phyloP scores from a whole-genome alignment of 2,329 filamentous ascomycete species.

The Piedraia hortae region DNA sequence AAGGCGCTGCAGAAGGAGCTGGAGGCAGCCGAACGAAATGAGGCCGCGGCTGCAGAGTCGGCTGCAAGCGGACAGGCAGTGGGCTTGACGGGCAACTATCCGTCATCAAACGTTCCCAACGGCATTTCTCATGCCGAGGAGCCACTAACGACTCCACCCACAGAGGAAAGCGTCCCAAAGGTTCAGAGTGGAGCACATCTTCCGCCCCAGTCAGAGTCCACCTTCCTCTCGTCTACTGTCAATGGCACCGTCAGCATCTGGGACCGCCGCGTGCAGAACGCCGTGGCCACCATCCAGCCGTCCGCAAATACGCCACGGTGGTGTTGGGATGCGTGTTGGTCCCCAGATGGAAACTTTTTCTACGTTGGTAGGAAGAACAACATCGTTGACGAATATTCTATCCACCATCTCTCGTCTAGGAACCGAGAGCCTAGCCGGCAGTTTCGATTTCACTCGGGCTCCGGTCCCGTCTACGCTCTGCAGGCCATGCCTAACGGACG shows the following conservation, averaged over 20 bases:
- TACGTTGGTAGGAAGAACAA: constrained; percentile 78
- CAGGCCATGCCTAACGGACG: constrained; percentile 76
- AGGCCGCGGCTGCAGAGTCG: constrained; percentile 16
- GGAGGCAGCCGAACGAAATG: constrained; percentile 14
- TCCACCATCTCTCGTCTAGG: constrained; percentile 36
- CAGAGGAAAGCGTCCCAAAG: constrained; percentile 10
- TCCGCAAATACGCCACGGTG: constrained; percentile 59
- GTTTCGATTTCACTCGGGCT: constrained; percentile 71
- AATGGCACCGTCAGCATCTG: constrained; percentile 79
- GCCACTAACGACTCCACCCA: constrained; percentile 11
- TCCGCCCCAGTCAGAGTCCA: constrained; percentile 35
- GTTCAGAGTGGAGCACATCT: constrained; percentile 10
- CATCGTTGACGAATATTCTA: constrained; percentile 77
- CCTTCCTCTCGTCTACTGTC: constrained; percentile 68
- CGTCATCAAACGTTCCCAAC: constrained; percentile 11
- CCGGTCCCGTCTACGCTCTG: constrained; percentile 68
- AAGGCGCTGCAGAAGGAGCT: constrained; percentile 35
- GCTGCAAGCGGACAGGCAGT: constrained; percentile 16
- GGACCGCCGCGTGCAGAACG: constrained; percentile 53
- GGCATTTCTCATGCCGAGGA: constrained; percentile 26
- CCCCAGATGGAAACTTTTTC: constrained; percentile 78
- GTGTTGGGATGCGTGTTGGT: constrained; percentile 97
- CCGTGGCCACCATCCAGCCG: constrained; percentile 53
- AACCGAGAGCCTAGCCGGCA: constrained; percentile 43
- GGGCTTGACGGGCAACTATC: constrained; percentile 1